Conservation (phyloP, 495 filamentous ascomycete species). For the Penicillium cataractarum region DNA sequence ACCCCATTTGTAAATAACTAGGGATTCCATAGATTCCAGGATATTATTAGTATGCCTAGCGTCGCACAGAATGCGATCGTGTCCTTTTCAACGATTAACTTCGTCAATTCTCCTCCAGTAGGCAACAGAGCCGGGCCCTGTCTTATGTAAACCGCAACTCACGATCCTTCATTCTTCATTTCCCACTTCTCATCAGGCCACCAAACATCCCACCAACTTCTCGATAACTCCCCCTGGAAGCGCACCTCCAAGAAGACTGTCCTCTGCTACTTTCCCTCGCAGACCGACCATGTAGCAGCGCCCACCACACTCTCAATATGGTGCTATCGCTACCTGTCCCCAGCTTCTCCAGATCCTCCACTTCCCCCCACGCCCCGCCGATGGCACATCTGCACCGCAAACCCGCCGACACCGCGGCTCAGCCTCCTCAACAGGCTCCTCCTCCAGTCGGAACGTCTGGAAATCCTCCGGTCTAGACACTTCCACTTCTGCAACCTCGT, state of each 20-base stretch:
- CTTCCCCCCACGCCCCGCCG: slow-evolving; percentile 36
- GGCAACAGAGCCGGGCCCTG: slow-evolving; percentile 6
- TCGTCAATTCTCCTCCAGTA: neutral
- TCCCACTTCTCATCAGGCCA: neutral
- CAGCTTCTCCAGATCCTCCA: slow-evolving; percentile 42
- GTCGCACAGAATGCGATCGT: neutral
- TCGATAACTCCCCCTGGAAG: neutral
- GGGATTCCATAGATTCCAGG: neutral
- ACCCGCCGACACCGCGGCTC: slow-evolving; percentile 23
- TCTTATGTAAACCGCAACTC: slow-evolving; percentile 21
- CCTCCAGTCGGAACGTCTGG: slow-evolving; percentile 21
- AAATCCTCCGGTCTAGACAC: slow-evolving; percentile 15
- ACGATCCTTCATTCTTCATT: slow-evolving; percentile 17
- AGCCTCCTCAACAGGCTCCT: slow-evolving; percentile 26
- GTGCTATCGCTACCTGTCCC: slow-evolving; percentile 49
- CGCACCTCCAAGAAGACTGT: neutral
- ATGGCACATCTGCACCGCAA: slow-evolving; percentile 24
- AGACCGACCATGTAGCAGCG: slow-evolving; percentile 40
- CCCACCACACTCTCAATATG: slow-evolving; percentile 33
- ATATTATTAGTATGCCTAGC: slow-evolving; percentile 5
- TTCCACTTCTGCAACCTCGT: neutral
- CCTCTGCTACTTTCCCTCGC: neutral
- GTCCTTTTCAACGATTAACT: too few species aligned
- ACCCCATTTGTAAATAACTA: too few species aligned
- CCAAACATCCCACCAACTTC: neutral